These are phyloP conservation scores for Glycine tomentella DNA, from an alignment of 306 rosid species.

Conservation along the genomic window DNA sequence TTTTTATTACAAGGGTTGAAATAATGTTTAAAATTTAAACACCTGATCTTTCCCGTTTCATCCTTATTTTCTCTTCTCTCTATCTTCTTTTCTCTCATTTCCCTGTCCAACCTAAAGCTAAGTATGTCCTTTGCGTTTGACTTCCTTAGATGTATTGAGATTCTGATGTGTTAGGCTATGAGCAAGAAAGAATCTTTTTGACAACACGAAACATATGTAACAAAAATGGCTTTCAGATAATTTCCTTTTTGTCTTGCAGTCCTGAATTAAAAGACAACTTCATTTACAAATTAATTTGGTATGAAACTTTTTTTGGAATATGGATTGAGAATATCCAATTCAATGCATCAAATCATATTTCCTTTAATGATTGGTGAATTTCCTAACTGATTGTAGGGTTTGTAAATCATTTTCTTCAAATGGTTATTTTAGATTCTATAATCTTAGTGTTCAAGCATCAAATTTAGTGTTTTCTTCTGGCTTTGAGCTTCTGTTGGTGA, in stretches of 20 bases:
- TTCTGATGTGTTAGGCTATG: constrained; percentile 1
- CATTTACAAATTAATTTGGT: neutral
- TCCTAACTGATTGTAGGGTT: neutral
- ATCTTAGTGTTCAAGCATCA: neutral
- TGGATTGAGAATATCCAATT: neutral
- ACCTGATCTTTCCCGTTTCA: neutral
- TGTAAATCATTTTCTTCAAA: neutral
- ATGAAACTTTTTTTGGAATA: neutral
- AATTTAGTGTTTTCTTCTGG: neutral
- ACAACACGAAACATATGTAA: neutral
- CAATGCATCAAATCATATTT: constrained; percentile 17
- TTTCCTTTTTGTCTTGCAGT: neutral
- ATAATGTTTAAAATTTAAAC: neutral
- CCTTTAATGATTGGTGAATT: neutral
- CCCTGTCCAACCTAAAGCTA: no score
- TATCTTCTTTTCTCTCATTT: neutral
- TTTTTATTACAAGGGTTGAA: neutral
- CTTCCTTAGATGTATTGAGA: neutral
- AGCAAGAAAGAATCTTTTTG: neutral
- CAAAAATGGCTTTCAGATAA: neutral
- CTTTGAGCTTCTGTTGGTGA: neutral
- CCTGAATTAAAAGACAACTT: neutral
- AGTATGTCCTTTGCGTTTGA: no score
- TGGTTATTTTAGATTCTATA: neutral
- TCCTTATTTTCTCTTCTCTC: neutral